These are phyloP conservation scores for Cercospora zeina DNA, from an alignment of 2,329 filamentous ascomycete species.

Conservation along the genomic window DNA sequence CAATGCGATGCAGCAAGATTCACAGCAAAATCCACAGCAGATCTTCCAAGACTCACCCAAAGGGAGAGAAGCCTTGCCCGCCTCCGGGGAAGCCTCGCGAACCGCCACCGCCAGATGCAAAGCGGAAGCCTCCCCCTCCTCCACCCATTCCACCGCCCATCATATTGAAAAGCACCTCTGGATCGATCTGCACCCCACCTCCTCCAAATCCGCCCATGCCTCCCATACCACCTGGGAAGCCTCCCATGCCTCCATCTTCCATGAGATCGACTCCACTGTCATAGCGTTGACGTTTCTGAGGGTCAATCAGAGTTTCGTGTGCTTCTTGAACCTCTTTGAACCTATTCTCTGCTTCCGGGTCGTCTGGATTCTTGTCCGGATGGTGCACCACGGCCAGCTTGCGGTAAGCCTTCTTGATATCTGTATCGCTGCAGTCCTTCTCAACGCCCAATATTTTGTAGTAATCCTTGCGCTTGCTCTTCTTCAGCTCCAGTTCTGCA, in stretches of 20 bases:
- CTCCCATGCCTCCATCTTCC: conserved; percentile 54
- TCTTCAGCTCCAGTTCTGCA: conserved; percentile 95
- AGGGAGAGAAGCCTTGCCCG: conserved; percentile 25
- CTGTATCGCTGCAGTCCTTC: conserved; percentile 78
- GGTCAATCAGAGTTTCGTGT: conserved; percentile 91
- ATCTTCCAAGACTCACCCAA: conserved; percentile 18
- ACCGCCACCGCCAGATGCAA: conserved; percentile 28
- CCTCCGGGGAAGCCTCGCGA: conserved; percentile 19
- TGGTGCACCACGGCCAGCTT: conserved; percentile 93
- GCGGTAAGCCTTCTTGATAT: conserved; percentile 96
- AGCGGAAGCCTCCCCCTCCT: conserved; percentile 46
- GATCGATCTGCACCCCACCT: conserved; percentile 60
- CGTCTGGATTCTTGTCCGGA: conserved; percentile 94
- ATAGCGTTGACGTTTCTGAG: conserved; percentile 88
- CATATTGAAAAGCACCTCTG: conserved; percentile 80
- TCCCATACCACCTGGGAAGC: conserved; percentile 51
- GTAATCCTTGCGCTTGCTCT: conserved; percentile 95
- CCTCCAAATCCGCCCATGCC: conserved; percentile 37
- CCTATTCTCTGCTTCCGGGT: conserved; percentile 77
- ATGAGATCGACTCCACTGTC: conserved; percentile 90
- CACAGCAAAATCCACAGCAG: neutral
- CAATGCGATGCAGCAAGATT: conserved; percentile 1
- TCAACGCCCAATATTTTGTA: conserved; percentile 93
- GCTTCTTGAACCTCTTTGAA: conserved; percentile 99
- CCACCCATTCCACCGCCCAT: conserved; percentile 65